Percentiles rank a stretch among this genome's conserved stretches.
Evolutionary conservation across 495 filamentous ascomycete genomes (phyloP).

Genomic region (Xylaria nigripes): DNA sequence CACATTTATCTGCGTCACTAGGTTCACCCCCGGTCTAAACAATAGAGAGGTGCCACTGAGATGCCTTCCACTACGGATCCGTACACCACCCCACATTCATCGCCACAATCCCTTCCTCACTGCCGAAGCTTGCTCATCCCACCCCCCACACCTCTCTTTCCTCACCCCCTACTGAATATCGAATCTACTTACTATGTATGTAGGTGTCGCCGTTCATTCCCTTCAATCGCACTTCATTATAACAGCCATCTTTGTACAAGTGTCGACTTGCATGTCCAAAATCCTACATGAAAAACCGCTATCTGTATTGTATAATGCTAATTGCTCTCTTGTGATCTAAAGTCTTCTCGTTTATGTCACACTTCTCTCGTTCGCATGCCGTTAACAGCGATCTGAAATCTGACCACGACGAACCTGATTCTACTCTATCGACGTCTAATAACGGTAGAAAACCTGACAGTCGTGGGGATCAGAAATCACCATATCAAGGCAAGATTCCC

Average conservation of each 20-base stretch:
- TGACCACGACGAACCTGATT: slow-evolving; percentile 31
- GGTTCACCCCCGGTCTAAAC: background rate
- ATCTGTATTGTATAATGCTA: slow-evolving; percentile 10
- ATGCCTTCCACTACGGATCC: background rate
- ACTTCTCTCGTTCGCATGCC: slow-evolving; percentile 37
- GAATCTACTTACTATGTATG: background rate
- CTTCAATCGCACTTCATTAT: slow-evolving; percentile 1
- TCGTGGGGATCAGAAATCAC: background rate
- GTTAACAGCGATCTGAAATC: slow-evolving; percentile 21
- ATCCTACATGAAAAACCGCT: background rate
- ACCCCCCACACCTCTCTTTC: background rate
- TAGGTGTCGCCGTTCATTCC: background rate
- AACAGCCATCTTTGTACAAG: background rate
- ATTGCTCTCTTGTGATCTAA: slow-evolving; percentile 10
- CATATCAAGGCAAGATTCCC: slow-evolving; percentile 15
- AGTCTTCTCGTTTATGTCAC: slow-evolving; percentile 56
- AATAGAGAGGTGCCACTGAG: background rate
- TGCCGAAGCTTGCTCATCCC: background rate
- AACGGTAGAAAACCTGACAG: slow-evolving; percentile 8
- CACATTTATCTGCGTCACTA: slow-evolving; percentile 3
- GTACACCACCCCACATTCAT: background rate
- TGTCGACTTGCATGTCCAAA: background rate
- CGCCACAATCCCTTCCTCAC: background rate
- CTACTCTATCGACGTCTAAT: slow-evolving; percentile 24
- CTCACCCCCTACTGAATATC: background rate